These are phyloP conservation scores for Hanseniaspora uvarum DNA, from an alignment of 1,139 yeast species.

Conservation along the genomic window DNA sequence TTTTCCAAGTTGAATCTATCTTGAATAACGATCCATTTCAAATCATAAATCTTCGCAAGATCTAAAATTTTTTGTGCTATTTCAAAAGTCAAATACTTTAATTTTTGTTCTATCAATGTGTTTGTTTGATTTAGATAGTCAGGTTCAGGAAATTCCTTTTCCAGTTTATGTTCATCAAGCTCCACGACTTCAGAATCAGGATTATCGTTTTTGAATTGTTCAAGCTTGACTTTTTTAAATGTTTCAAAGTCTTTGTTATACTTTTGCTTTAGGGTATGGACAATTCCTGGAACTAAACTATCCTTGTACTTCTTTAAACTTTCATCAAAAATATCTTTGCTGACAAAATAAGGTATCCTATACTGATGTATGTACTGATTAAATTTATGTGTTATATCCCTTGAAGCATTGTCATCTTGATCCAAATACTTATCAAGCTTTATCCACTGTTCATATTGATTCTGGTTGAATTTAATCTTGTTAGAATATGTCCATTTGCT, in stretches of 20 bases:
- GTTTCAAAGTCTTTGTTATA: slow-evolving; percentile 25
- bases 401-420: slow-evolving; percentile 30
- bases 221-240: slow-evolving; percentile 4
- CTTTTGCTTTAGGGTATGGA: slow-evolving; percentile 25
- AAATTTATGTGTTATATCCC: slow-evolving; percentile 45
- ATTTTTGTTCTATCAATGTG: slow-evolving; percentile 11
- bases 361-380: slow-evolving; percentile 64
- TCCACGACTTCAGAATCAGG: slow-evolving; percentile 13
- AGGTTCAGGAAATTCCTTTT: slow-evolving; percentile 15
- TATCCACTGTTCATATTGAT: slow-evolving; percentile 72
- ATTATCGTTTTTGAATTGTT: slow-evolving; percentile 9
- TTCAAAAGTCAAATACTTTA: slow-evolving; percentile 51
- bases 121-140: slow-evolving; percentile 19
- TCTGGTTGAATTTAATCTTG: slow-evolving; percentile 40
- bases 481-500: slow-evolving; percentile 3
- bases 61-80: slow-evolving; percentile 72
- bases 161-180: slow-evolving; percentile 2
- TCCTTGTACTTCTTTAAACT: slow-evolving; percentile 37
- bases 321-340: slow-evolving; percentile 50
- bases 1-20: slow-evolving; percentile 53
- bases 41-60: slow-evolving; percentile 60
- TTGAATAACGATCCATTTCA: slow-evolving; percentile 75
- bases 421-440: slow-evolving; percentile 45
- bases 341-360: slow-evolving; percentile 57
- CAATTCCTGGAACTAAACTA: slow-evolving; percentile 17